Evolutionary conservation across 805 yeast genomes (phyloP).

Genomic region (Blastobotrys chiropterorum): DNA sequence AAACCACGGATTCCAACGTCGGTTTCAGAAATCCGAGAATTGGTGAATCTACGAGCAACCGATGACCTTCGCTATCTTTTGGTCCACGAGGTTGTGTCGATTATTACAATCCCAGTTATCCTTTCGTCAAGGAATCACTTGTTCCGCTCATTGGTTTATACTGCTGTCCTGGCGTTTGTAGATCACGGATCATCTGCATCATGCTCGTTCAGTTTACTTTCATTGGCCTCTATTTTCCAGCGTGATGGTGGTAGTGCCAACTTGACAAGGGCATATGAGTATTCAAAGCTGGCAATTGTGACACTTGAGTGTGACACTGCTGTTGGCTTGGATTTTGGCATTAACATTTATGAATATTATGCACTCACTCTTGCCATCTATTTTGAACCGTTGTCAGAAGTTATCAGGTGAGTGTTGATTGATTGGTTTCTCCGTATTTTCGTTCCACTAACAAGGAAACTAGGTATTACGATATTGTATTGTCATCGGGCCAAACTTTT

Average conservation of each 20-base stretch:
- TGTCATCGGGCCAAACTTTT: conserved; percentile 21
- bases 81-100: conserved; percentile 38
- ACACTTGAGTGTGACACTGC: conserved; percentile 33
- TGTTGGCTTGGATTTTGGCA: conserved; percentile 33
- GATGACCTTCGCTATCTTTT: conserved; percentile 29
- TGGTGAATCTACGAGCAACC: conserved; percentile 22
- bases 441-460: not conserved
- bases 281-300: conserved; percentile 36
- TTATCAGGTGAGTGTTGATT: conserved; percentile 28
- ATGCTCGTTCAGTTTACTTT: conserved; percentile 36
- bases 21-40: conserved; percentile 33
- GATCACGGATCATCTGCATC: conserved; percentile 37
- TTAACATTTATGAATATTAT: conserved; percentile 38
- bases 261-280: conserved; percentile 37
- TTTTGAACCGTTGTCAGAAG: conserved; percentile 35
- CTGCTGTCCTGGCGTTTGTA: conserved; percentile 33
- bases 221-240: conserved; percentile 31
- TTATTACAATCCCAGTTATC: conserved; percentile 34
- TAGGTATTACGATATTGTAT: conserved; percentile 21
- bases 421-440: not conserved
- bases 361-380: conserved; percentile 37
- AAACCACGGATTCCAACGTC: conserved; percentile 35
- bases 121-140: conserved; percentile 27
- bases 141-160: conserved; percentile 31
- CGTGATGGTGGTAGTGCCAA: conserved; percentile 30